Conservation (phyloP, 768 basidiomycete species). For the Floccularia luteovirens region DNA sequence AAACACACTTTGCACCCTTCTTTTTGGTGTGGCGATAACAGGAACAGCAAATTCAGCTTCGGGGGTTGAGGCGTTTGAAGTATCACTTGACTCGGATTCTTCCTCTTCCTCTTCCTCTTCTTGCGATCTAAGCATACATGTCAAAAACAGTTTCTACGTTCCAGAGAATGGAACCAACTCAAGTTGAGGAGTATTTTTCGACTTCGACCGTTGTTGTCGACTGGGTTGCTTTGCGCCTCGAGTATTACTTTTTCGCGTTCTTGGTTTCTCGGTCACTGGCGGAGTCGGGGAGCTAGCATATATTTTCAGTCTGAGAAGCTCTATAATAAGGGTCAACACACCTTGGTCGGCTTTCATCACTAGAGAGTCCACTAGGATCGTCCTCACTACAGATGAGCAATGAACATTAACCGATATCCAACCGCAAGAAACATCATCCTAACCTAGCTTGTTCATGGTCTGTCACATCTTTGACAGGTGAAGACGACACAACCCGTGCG, state of each 20-base stretch:
- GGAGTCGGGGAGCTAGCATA: constrained; percentile 18
- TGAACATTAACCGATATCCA: background rate
- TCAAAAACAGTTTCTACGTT: background rate
- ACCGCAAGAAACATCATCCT: background rate
- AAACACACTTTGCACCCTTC: constrained; percentile 22
- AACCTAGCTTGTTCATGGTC: constrained; percentile 5
- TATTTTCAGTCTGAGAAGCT: constrained; percentile 5
- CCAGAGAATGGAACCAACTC: background rate
- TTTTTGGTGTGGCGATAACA: constrained; percentile 17
- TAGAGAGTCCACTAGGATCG: constrained; percentile 7
- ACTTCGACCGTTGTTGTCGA: constrained; percentile 1
- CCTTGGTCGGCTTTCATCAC: constrained; percentile 6
- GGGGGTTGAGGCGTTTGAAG: constrained; percentile 11
- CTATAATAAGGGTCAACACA: constrained; percentile 6
- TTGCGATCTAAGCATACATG: background rate
- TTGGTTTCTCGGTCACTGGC: constrained; percentile 10
- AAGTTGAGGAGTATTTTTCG: constrained; percentile 1
- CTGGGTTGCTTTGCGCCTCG: constrained; percentile 3
- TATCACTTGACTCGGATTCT: constrained; percentile 5
- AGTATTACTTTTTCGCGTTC: constrained; percentile 4
- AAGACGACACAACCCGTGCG: constrained; percentile 3
- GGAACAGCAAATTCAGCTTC: constrained; percentile 7
- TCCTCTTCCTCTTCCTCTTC: background rate
- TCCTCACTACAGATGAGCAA: constrained; percentile 3
- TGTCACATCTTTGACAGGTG: constrained; percentile 8